Base-by-base conservation (phyloP, 306 rosid species). In the Mimosa bimucronata region DNA sequence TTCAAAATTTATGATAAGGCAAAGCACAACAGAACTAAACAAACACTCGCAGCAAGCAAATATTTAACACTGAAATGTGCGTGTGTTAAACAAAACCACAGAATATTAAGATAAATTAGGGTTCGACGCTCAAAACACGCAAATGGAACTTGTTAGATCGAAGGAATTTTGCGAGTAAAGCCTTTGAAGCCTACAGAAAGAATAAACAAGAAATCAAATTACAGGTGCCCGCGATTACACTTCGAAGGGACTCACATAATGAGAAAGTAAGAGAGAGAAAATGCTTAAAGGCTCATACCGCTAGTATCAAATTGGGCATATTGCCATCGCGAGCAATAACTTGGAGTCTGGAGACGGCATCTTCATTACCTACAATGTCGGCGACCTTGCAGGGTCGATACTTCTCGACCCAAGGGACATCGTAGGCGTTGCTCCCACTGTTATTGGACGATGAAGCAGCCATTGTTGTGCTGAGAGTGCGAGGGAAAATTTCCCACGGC, bases 381-480 rank as follows among this genome's bases (percentile, higher is more conserved):
- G 66, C 75, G 77, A 92, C 92, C 84, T 86, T 95, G 88, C 0
- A 72, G 78, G 98, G 98, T 71, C 97, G 90, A 85, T 88, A 95
- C 90, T 95, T 95, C 91, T 95, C 98, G 8, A 95, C 93, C 98
- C 98, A 95, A 18, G 98, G 97, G 2, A 90, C 82, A 72, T 95
- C 98, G 83, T 91, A 95, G 81, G 16, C 73, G 79, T 9, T 79
- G 77, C 81, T 46, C 7, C 46, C 46, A 19, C 45, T 66, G 26
- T 2, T 21, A 40, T 21, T 21, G 1, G 87, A 76, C 11, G 88
- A 80, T 65, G 93, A 87, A 9, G 92, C 87, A 9, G 97, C 87
- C 97, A 95, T 95, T 68, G 78, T 65, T 40, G 73, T 21, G 73
- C 73, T 9, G 73, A 40, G 52, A n/a, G 73, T n/a, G 30, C 7